Conservation (phyloP, 495 filamentous ascomycete species). For the Hypomontagnella monticulosa region DNA sequence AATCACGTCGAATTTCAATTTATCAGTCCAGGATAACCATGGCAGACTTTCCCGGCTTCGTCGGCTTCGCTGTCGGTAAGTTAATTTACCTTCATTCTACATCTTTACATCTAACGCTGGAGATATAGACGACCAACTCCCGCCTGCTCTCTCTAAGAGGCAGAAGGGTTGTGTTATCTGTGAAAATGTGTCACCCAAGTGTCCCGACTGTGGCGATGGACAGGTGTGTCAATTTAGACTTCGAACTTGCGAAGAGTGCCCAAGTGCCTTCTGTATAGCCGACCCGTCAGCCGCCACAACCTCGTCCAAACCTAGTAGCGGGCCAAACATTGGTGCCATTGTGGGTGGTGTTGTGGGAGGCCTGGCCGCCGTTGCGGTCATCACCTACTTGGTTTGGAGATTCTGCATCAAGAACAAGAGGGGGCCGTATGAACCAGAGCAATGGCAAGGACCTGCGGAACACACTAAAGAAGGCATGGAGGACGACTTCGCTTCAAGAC, state of each 20-base stretch:
- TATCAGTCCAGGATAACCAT: slow-evolving; percentile 22
- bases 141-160: slow-evolving; percentile 40
- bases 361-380: slow-evolving; percentile 69
- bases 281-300: slow-evolving; percentile 42
- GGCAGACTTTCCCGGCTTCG: slow-evolving; percentile 46
- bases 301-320: slow-evolving; percentile 40
- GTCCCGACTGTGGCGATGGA: slow-evolving; percentile 61
- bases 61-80: slow-evolving; percentile 46
- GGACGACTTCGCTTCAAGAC: slow-evolving; percentile 66
- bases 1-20: background rate
- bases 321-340: slow-evolving; percentile 80
- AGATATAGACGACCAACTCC: slow-evolving; percentile 36
- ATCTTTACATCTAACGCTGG: slow-evolving; percentile 22
- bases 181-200: slow-evolving; percentile 47
- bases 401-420: slow-evolving; percentile 85
- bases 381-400: slow-evolving; percentile 85
- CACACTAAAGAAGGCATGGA: slow-evolving; percentile 61
- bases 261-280: slow-evolving; percentile 52
- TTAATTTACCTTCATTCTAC: slow-evolving; percentile 3
- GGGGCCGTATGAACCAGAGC: slow-evolving; percentile 62
- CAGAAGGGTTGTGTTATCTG: slow-evolving; percentile 46
- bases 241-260: slow-evolving; percentile 48
- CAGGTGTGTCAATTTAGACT: slow-evolving; percentile 51
- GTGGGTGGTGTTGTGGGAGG: slow-evolving; percentile 86
- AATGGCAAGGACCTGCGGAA: slow-evolving; percentile 64